These are phyloP conservation scores for Salvia rosmarinus DNA, from an alignment of 257 asterid species.

Conservation along the genomic window DNA sequence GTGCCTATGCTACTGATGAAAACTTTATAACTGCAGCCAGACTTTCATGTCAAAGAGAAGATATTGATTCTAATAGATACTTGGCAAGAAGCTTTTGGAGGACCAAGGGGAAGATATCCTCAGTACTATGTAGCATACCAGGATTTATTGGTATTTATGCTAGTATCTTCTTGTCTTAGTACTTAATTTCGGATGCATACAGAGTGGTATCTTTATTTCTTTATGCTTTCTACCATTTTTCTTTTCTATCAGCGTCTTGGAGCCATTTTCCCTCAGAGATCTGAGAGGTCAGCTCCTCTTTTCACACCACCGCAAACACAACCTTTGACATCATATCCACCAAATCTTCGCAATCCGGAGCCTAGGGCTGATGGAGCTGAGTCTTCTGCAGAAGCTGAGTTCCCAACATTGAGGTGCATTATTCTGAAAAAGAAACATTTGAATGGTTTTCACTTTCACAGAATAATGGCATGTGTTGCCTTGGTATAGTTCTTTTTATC, in stretches of 20 bases:
- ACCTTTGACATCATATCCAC: conserved; percentile 88
- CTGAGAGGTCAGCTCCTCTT: conserved; percentile 87
- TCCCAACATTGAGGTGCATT: conserved; percentile 85
- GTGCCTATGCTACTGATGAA: conserved; percentile 22
- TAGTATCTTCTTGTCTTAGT: conserved; percentile 20
- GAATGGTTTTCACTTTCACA: conserved; percentile 6
- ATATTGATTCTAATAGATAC: conserved; percentile 93
- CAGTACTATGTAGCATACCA: conserved; percentile 93
- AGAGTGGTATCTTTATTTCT: conserved; percentile 19
- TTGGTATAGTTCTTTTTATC: neutral
- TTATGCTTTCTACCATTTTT: conserved; percentile 32
- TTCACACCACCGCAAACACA: conserved; percentile 94
- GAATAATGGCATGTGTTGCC: neutral
- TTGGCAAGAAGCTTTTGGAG: conserved; percentile 99
- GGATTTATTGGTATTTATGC: conserved; percentile 76
- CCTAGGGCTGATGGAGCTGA: conserved; percentile 67
- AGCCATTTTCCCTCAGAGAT: conserved; percentile 93
- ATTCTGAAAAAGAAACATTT: conserved; percentile 7
- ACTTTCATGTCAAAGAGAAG: conserved; percentile 96
- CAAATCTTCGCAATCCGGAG: conserved; percentile 73
- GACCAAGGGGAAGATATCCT: conserved; percentile 89
- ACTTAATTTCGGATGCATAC: conserved; percentile 26
- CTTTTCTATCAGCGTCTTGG: conserved; percentile 79
- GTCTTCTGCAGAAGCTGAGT: conserved; percentile 92
- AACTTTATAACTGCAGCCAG: conserved; percentile 75